Evolutionary conservation across 208 protist genomes (phyloP).

Genomic region (Acanthamoeba healyi): DNA sequence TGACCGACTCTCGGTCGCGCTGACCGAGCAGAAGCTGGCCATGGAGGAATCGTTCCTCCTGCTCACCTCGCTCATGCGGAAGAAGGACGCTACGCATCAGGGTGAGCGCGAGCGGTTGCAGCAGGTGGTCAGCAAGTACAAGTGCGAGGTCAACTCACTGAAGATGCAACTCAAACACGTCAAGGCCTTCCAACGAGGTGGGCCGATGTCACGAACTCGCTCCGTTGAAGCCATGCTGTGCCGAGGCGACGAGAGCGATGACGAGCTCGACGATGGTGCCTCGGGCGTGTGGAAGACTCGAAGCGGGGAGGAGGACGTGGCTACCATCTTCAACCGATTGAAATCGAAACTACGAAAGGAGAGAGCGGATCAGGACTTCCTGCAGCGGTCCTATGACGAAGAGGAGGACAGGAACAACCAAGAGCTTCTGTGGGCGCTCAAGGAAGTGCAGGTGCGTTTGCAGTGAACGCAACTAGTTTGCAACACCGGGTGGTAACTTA

Average conservation of each 20-base stretch:
- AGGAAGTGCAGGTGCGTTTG: constrained; percentile 52
- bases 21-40: constrained; percentile 22
- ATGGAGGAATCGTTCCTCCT: constrained; percentile 48
- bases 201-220: background rate
- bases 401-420: constrained; percentile 11
- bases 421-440: constrained; percentile 47
- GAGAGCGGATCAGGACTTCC: background rate
- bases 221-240: background rate
- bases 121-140: constrained; percentile 26
- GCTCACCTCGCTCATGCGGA: background rate
- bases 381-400: background rate
- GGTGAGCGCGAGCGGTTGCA: background rate
- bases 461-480: no score
- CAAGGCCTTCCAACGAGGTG: constrained; percentile 2
- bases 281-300: background rate
- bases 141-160: constrained; percentile 54
- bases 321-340: background rate
- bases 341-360: constrained; percentile 18
- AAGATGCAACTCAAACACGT: constrained; percentile 59
- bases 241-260: constrained; percentile 34
- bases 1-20: background rate
- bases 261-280: constrained; percentile 3
- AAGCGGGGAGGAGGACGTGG: background rate
- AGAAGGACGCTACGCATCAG: background rate
- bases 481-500: no score